These are phyloP conservation scores for Eragrostis tef DNA, from an alignment of 202 grass and related monocot species.

Conservation along the genomic window DNA sequence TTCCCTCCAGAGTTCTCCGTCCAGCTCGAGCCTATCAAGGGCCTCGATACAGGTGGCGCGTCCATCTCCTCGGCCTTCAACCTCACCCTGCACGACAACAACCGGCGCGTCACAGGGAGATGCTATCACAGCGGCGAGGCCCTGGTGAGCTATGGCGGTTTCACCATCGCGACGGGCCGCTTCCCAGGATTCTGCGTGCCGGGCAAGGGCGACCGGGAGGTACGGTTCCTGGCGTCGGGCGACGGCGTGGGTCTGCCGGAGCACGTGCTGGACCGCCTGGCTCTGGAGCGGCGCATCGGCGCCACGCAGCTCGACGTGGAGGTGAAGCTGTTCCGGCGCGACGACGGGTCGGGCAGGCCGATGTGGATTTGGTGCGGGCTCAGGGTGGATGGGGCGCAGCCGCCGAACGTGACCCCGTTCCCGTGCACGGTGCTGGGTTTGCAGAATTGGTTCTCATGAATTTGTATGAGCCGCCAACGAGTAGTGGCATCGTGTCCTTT, in stretches of 20 bases:
- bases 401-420: not conserved
- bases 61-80: conserved; percentile 3
- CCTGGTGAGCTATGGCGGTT: conserved; percentile 20
- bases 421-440: conserved; percentile 27
- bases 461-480: too few relatives aligned
- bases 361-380: conserved; percentile 40
- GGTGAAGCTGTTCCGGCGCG: conserved; percentile 33
- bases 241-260: conserved; percentile 24
- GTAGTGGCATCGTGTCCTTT: not conserved
- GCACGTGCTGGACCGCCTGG: conserved; percentile 10
- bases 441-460: conserved; percentile 28
- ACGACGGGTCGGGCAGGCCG: conserved; percentile 18
- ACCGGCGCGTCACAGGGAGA: not conserved
- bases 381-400: not conserved
- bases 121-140: conserved; percentile 32
- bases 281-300: conserved; percentile 3
- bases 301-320: conserved; percentile 22
- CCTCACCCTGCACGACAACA: conserved; percentile 7
- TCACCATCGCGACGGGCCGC: conserved; percentile 31
- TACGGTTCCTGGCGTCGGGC: not conserved
- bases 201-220: not conserved
- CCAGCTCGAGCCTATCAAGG: not conserved
- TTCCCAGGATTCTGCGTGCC: conserved; percentile 39
- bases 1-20: conserved; percentile 22
- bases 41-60: not conserved